Evolutionary conservation across 2,329 filamentous ascomycete species (phyloP), one percentile per base, ranked within the genome.

Genomic region (Pseudopithomyces maydicus): DNA sequence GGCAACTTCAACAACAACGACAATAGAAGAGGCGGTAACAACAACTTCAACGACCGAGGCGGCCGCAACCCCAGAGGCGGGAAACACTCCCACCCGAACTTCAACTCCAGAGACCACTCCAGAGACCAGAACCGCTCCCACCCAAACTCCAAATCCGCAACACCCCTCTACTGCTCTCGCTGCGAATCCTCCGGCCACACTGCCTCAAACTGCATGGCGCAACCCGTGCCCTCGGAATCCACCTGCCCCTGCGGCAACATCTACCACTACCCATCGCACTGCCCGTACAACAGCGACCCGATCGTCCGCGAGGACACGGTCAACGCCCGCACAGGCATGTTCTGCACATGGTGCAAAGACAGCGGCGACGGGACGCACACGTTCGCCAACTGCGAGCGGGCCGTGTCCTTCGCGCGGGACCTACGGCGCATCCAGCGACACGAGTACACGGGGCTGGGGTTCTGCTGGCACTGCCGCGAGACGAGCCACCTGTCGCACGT

Each of bases 271-370:
- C 45, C 20, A 2, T 26, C 42, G n/a, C 23, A 56, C 36, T 63
- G 61, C 23, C 53, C 52, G 1, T 59, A 51, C 44, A 47, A 55
- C 11, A 42, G 50, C 20, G 54, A 63, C 19, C 15, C 15, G 0
- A n/a, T 39, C 7, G 33, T 48, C 39, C 55, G 58, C 8, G 42
- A 57, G 10, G 22, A 35, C 6, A 23, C 20, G 8, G 12, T 47
- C 1, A 23, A 22, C 3, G 12, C 33, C 12, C 35, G 26, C 1
- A 54, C 49, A 5, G 54, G 54, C 32, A 58, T 54, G 29, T 55
- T 63, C 17, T 63, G 58, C 41, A 50, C 58, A 20, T 64, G 56
- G 58, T 64, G 61, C 45, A 59, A 63, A 44, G 41, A 42, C 20
- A 43, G 46, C 15, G 49, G 56, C 10, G 58, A 61, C 42, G 61